These are phyloP conservation scores for Hygrophila difformis DNA, from an alignment of 257 asterid species.

Conservation along the genomic window DNA sequence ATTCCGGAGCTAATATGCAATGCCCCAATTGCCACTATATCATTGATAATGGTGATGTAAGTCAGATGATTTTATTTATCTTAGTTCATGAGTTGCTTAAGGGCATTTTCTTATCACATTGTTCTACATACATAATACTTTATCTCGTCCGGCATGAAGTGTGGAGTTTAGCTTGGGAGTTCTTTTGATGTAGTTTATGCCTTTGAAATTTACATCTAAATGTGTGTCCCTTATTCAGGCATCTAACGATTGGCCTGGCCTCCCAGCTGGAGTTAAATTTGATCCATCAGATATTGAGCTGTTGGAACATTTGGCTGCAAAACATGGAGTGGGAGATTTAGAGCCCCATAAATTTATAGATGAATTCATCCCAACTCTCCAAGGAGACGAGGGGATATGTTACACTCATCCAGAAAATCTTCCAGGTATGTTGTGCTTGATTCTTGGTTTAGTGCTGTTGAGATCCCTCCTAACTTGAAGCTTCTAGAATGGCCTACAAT, in stretches of 20 bases:
- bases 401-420: conserved; percentile 95
- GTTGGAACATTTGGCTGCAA: conserved; percentile 77
- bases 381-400: conserved; percentile 64
- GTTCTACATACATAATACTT: too few species aligned
- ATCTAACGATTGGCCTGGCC: conserved; percentile 66
- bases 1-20: conserved; percentile 51
- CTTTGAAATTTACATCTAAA: conserved; percentile 8
- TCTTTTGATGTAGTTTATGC: background rate
- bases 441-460: too few species aligned
- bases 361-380: conserved; percentile 80
- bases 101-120: background rate
- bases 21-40: conserved; percentile 60
- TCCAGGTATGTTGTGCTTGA: too few species aligned
- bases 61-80: conserved; percentile 15
- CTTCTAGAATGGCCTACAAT: too few species aligned
- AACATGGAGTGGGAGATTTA: conserved; percentile 37
- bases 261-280: conserved; percentile 83
- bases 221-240: conserved; percentile 28
- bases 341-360: conserved; percentile 58
- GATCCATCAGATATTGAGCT: conserved; percentile 85
- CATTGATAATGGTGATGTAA: conserved; percentile 68
- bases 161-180: background rate
- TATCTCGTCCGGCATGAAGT: too few species aligned
- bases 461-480: too few species aligned
- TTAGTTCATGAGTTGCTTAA: background rate